A percentile compares a stretch with the other conserved stretches of the same genome.
Evolutionary conservation across 345 rosid genomes (phyloP).

Genomic region (Capsella bursapastoris): DNA sequence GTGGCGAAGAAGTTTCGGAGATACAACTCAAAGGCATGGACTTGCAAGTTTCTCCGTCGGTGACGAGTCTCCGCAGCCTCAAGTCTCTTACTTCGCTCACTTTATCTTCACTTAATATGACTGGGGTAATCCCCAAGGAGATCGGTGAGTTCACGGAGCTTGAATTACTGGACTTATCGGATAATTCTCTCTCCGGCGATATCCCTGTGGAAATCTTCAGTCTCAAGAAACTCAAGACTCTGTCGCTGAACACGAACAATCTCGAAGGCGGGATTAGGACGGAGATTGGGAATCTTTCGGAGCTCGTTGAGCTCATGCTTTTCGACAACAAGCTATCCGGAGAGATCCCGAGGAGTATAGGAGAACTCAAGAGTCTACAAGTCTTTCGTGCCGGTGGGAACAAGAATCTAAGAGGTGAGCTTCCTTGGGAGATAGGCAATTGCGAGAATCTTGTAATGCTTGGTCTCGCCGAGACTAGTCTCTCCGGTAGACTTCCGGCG

Average conservation of each 20-base stretch:
- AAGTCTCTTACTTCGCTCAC: constrained; percentile 58
- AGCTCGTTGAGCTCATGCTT: constrained; percentile 55
- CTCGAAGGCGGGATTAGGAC: constrained; percentile 67
- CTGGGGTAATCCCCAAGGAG: constrained; percentile 66
- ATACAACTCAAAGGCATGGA: constrained; percentile 58
- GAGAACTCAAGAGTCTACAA: constrained; percentile 58
- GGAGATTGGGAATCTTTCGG: constrained; percentile 63
- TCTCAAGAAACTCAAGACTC: constrained; percentile 57
- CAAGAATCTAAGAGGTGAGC: constrained; percentile 69
- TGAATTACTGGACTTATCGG: constrained; percentile 63
- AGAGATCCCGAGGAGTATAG: constrained; percentile 62
- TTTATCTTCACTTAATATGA: constrained; percentile 75
- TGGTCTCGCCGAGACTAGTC: constrained; percentile 89
- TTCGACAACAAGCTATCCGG: constrained; percentile 79
- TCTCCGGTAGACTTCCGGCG: constrained; percentile 83
- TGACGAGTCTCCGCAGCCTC: constrained; percentile 60
- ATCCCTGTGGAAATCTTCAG: constrained; percentile 68
- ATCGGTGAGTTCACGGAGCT: constrained; percentile 51
- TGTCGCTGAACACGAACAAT: constrained; percentile 65
- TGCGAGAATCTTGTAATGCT: constrained; percentile 61
- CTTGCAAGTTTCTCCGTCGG: constrained; percentile 68
- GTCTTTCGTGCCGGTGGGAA: constrained; percentile 87
- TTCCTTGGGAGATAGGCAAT: constrained; percentile 77
- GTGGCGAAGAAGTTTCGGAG: constrained; percentile 55
- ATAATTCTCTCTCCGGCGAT: constrained; percentile 68